Base-by-base conservation (phyloP, 345 rosid species). In the Citrus trifoliata region DNA sequence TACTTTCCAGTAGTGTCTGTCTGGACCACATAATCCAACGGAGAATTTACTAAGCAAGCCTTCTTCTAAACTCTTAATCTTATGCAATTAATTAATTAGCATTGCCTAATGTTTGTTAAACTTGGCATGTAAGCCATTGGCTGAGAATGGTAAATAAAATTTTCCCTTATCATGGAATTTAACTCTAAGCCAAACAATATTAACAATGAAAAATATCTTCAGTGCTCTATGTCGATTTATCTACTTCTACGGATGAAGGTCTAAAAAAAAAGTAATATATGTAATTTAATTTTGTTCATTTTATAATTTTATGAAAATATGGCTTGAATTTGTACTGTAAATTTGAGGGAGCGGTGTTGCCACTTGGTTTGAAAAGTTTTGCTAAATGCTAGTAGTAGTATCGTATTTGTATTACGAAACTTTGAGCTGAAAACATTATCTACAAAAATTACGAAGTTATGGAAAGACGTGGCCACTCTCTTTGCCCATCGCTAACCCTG, bases 381-480 rank as follows among this genome's bases (percentile, higher is more conserved):
- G n/a, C 21, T n/a, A 25, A 53, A 32, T 53, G 30, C 22, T 70
- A 64, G 4, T 38, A 74, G 38, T 48, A 59, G 38, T 48, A 8
- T 12, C 55, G 40, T 24, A 73, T 72, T 68, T 33, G 16, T 6
- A 10, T 21, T 1, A 37, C 2, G 40, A 1, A 3, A 22, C 1
- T 2, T 28, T 1, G 35, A n/a, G 42, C 64, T 1, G 24, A 66
- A 61, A 71, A 75, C 78, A 64, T 81, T 32, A 70, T 83, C 74
- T 64, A 60, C 51, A 75, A 64, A 64, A 42, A 70, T 32, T 24
- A 2, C 58, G 25, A 71, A 72, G 76, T 38, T 33, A 76, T 10
- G 5, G 58, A 37, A 76, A 80, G 90, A 91, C 95, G 95, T 91
- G 95, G 92, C 78, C 89, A 18, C 70, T 84, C 73, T 76, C 2